Percentiles rank a stretch among this genome's conserved stretches.
Evolutionary conservation across 2,329 filamentous ascomycete genomes (phyloP).

Genomic region (Fonsecaea multimorphosa): DNA sequence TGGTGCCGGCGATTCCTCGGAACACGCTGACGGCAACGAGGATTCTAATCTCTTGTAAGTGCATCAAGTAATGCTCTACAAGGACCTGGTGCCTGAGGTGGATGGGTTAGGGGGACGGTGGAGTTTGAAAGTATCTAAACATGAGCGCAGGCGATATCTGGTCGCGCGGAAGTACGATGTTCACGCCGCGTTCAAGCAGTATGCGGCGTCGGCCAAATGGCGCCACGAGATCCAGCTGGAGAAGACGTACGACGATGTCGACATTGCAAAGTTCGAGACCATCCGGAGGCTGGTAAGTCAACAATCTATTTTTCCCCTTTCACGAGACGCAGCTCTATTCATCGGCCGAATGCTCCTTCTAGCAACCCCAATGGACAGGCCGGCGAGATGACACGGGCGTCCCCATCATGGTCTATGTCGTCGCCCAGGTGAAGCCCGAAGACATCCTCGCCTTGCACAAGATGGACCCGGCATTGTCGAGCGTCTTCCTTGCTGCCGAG

Average conservation of each 20-base stretch:
- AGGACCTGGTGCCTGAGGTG: background rate
- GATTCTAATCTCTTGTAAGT: conserved; percentile 23
- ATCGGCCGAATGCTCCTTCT: conserved; percentile 1
- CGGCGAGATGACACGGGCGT: conserved; percentile 87
- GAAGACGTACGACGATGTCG: conserved; percentile 81
- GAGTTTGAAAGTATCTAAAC: background rate
- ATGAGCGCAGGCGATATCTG: conserved; percentile 71
- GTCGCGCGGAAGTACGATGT: conserved; percentile 81
- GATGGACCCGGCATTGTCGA: conserved; percentile 18
- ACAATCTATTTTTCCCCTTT: background rate
- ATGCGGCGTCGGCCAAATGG: conserved; percentile 86
- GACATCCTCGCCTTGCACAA: conserved; percentile 23
- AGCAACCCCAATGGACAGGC: conserved; percentile 80
- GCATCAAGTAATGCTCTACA: background rate
- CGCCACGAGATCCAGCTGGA: conserved; percentile 77
- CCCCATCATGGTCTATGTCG: conserved; percentile 78
- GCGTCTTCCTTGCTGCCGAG: conserved; percentile 23
- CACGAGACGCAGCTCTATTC: too few species aligned
- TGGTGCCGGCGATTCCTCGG: background rate
- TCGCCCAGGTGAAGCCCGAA: conserved; percentile 16
- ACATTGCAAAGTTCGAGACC: conserved; percentile 80
- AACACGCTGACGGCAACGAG: conserved; percentile 13
- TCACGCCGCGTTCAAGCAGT: conserved; percentile 78
- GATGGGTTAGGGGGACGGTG: too few species aligned
- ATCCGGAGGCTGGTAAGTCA: conserved; percentile 49